Percentiles rank a stretch among this genome's conserved stretches.
phyloP scores from a whole-genome alignment of 2,329 filamentous ascomycete genomes.

The Plectosphaerella plurivora region DNA sequence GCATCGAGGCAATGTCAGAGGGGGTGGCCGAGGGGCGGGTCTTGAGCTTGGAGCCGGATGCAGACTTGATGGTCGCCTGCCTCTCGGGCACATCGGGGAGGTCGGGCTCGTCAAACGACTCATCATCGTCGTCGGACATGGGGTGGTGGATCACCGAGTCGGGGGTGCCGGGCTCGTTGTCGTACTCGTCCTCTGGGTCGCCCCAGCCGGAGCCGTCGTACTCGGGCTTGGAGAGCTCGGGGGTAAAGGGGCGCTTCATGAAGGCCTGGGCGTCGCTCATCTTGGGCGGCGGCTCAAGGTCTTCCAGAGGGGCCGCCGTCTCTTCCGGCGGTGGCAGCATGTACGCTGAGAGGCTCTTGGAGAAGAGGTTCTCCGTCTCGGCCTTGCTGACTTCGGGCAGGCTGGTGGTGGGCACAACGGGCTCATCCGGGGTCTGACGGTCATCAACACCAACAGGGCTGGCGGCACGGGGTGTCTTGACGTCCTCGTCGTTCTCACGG shows the following conservation, averaged over 20 bases:
- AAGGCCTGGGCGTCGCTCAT: constrained; percentile 30
- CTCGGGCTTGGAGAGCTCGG: constrained; percentile 54
- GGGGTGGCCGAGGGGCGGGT: constrained; percentile 85
- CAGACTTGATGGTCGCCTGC: constrained; percentile 78
- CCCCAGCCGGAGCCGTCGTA: constrained; percentile 62
- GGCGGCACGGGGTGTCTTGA: constrained; percentile 44
- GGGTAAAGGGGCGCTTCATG: constrained; percentile 42
- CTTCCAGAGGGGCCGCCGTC: constrained; percentile 21
- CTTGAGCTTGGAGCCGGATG: constrained; percentile 80
- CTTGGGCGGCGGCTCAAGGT: constrained; percentile 19
- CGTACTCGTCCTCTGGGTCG: constrained; percentile 47
- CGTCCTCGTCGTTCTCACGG: constrained; percentile 34
- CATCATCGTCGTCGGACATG: constrained; percentile 39
- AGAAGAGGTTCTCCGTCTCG: constrained; percentile 31
- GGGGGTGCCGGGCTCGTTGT: constrained; percentile 67
- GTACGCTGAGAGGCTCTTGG: constrained; percentile 39
- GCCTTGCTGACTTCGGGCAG: constrained; percentile 33
- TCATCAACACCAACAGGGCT: constrained; percentile 25
- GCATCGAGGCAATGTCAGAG: constrained; percentile 78
- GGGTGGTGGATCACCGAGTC: constrained; percentile 87
- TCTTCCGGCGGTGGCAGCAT: constrained; percentile 40
- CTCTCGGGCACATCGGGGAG: constrained; percentile 72
- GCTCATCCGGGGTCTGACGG: constrained; percentile 5
- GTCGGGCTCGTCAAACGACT: constrained; percentile 30
- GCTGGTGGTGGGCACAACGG: constrained; percentile 4